Base-by-base conservation (phyloP, 306 rosid genomes). In the Chamaecrista fasciculata region DNA sequence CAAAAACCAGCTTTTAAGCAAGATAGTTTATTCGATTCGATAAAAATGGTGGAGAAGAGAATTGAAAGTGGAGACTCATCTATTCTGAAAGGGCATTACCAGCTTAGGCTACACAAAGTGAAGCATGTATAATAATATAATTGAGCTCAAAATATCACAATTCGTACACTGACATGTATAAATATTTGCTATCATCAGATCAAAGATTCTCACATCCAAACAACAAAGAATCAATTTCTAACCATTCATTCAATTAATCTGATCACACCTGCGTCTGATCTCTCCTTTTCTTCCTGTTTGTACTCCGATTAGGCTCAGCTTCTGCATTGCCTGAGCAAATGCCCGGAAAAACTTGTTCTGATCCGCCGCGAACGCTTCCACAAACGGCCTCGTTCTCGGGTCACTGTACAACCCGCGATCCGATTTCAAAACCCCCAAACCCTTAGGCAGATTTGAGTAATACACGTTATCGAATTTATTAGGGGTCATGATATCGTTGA, bases 221-320 rank as follows among this genome's bases (percentile, higher is more conserved):
- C 23, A 3, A 29, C 28, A 56, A 66, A 8, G 9, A 57, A 11
- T 5, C 8, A 36, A 40, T 15, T 12, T 62, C 8, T 9, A 36
- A 67, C 44, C 16, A 18, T 29, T 42, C 6, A 39, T 23, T 21
- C 58, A 89, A 76, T 92, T 92, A 51, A 89, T 60, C 64, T 79
- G 91, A 74, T 93, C 98, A 71, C 98, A 93, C 71, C 96, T 80
- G 69, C 84, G 91, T 43, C 98, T 84, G 75, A 93, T 90, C 84
- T 93, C 96, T 33, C 98, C 98, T 28, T 31, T 77, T 34, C 85
- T 76, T 11, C 96, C 96, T 0, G 96, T 87, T 21, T 83, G 56
- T 5, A 92, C 82, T 1, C 85, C 81, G 25, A 81, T 73, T 6
- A 81, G 52, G 51, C 98, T 76, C 4, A 90, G 82, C 87, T 93